Evolutionary conservation across 371 early-diverging fungal species (phyloP).

Genomic region (Umbelopsis sp.): DNA sequence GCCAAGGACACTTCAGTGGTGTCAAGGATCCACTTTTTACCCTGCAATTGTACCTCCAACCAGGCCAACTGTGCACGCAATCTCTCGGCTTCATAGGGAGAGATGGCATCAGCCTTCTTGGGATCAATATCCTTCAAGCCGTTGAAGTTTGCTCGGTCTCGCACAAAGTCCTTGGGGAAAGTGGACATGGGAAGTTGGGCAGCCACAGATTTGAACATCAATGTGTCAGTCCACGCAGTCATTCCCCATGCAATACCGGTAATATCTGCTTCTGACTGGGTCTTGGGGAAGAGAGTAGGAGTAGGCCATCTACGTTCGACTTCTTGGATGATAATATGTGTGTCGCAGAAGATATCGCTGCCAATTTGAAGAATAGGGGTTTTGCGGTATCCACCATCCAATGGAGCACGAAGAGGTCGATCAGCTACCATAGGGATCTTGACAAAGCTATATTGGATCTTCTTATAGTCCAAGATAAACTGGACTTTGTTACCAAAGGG

Average conservation of each 20-base stretch:
- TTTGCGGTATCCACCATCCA: slow-evolving; percentile 60
- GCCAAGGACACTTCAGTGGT: slow-evolving; percentile 31
- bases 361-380: slow-evolving; percentile 68
- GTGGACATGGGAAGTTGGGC: slow-evolving; percentile 21
- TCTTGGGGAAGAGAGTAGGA: slow-evolving; percentile 25
- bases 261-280: slow-evolving; percentile 16
- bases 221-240: slow-evolving; percentile 22
- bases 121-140: slow-evolving; percentile 12
- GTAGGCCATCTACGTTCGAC: slow-evolving; percentile 51
- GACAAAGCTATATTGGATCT: slow-evolving; percentile 40
- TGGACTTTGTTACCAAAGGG: slow-evolving; percentile 40
- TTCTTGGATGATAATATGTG: slow-evolving; percentile 50
- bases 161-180: slow-evolving; percentile 21
- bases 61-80: slow-evolving; percentile 12
- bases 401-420: slow-evolving; percentile 46
- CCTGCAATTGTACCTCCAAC: slow-evolving; percentile 25
- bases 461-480: slow-evolving; percentile 44
- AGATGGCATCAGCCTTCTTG: slow-evolving; percentile 13
- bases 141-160: slow-evolving; percentile 28
- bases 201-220: slow-evolving; percentile 24
- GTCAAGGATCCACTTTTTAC: slow-evolving; percentile 38
- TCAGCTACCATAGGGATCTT: slow-evolving; percentile 33
- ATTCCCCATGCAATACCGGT: slow-evolving; percentile 20
- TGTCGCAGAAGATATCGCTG: slow-evolving; percentile 58
- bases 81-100: slow-evolving; percentile 8